Base-by-base conservation (phyloP, 768 basidiomycete genomes). In the Termitomyces eurrhizus region DNA sequence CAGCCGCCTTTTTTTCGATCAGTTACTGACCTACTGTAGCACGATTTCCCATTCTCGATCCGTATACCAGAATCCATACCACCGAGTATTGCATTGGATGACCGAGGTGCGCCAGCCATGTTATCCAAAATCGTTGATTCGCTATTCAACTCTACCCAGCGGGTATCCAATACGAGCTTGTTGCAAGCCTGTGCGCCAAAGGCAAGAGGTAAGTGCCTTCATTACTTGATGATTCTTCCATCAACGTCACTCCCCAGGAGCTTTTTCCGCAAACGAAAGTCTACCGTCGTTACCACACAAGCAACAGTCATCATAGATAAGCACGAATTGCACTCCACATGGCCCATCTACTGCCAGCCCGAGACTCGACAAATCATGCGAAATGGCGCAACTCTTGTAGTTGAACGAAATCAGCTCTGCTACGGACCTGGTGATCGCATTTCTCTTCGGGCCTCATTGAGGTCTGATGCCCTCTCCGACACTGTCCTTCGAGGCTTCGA, bases 61-160 rank as follows among this genome's bases (percentile, higher is more conserved):
- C 89, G 94, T 29, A 88, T 98, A 67, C 95, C 95, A 0, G 93
- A 96, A 72, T 90, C 91, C 11, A 88, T 94, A 60, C 95, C 95
- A 2, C 93, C 95, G 16, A 91, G 83, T 45, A 84, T 94, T 60
- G 84, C 89, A 5, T 78, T 97, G 59, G 90, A 93, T 58, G 87
- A 83, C 70, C 83, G 83, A 67, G 89, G 90, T 86, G 58, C 64
- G 82, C 5, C 14, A 12, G 26, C n/a, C 26, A 64, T 26, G 24
- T 35, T 45, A 11, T 52, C 26, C 39, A 29, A 14, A 53, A 13
- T 44, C 53, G 35, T 44, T 42, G 1, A 24, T n/a, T n/a, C 21
- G 50, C 57, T 59, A 48, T 58, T 57, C 42, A 9, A n/a, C 11
- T 3, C 24, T 46, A 26, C 26, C 32, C 63, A 90, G 89, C 89